Evolutionary conservation across 2,329 filamentous ascomycete genomes (phyloP), one percentile per base, ranked within the genome.

Genomic region (Calonectria fujianensis): DNA sequence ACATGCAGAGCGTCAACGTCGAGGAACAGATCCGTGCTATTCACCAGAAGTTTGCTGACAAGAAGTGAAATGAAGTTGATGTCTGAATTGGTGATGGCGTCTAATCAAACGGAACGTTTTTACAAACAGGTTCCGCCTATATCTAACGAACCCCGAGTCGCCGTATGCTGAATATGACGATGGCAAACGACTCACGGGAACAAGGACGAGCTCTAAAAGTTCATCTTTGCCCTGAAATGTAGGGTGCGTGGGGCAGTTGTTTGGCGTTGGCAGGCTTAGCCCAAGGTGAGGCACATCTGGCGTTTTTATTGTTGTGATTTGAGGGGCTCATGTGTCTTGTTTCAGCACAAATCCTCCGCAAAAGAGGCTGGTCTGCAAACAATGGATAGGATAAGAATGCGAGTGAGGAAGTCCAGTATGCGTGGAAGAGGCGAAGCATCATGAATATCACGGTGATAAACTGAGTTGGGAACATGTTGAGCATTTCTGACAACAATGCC

Each of bases 21-120:
- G 94, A 97, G 83, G 95, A 97, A 84, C 95, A 98, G 86, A 95
- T 98, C 76, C 90, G 93, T 18, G 88, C 88, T 4, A 91, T 91
- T 51, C 89, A 91, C 75, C 88, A 91, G 77, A 90, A 88, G 77
- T 91, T 91, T 82, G 84, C 83, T 10, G 83, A 84, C 10, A 85
- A 83, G 80, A 85, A 84, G 80, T 85, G 77, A 83, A 70, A 20
- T 18, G 67, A 61, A 20, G 29, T 20, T 6, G 16, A 31, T 31
- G 29, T 70, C 29, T 64, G 27, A 45, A 18, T 27, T 31, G 65
- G 52, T 27, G 27, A 52, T 65, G 48, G 50, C 27, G 69, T 59
- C 31, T 35, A 50, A 72, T 41, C 31, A 50, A 29, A 41, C 31
- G 41, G 57, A 51, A 45, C 51, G 27, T 41, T 32, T 48, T 39